Base-by-base conservation (phyloP, 805 yeast genomes). In the Scheffersomyces spartinae region DNA sequence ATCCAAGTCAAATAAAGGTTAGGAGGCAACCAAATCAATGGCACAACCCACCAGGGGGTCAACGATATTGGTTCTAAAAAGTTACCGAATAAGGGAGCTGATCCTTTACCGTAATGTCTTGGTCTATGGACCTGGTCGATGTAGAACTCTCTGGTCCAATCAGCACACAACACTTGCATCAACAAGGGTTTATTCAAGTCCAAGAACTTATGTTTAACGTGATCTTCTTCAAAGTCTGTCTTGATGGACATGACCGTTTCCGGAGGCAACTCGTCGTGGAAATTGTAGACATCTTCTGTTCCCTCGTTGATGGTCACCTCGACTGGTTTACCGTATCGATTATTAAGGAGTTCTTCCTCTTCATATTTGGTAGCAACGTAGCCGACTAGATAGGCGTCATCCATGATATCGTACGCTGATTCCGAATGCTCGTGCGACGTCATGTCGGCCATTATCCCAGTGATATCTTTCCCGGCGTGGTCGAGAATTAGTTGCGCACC, bases 101-200 rank as follows among this genome's bases (percentile, higher is more conserved):
- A 83, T 7, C 95, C 96, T 48, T 85, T 76, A 37, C 97, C 97
- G 48, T 86, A 91, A 53, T 91, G 98, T 49, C 98, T 76, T 27
- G 98, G 98, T 55, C 96, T 74, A 53, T 91, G 98, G 21, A 91
- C 91, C 55, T 91, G 96, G 48, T 85, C 95, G 45, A 91, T 64
- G 52, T 91, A 91, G 45, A 91, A 88, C 21, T 83, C 93, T 48
- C 82, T 88, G 21, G 80, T 47, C 64, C 85, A 91, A 18, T 68
- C 65, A 21, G 85, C 74, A 33, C 69, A 63, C 29, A 84, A 55
- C 23, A 91, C 82, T 60, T 91, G 98, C 52, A 71, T 45, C 21
- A 91, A 56, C 40, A 91, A 61, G 2, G 98, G 94, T 48, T 71
- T 74, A 39, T 67, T 73, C 44, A 91, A 68, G 50, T 91, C 97